Evolutionary conservation across 441 rosid species (phyloP), one percentile per base, ranked within the genome.

Genomic region (Pelargonium australe): DNA sequence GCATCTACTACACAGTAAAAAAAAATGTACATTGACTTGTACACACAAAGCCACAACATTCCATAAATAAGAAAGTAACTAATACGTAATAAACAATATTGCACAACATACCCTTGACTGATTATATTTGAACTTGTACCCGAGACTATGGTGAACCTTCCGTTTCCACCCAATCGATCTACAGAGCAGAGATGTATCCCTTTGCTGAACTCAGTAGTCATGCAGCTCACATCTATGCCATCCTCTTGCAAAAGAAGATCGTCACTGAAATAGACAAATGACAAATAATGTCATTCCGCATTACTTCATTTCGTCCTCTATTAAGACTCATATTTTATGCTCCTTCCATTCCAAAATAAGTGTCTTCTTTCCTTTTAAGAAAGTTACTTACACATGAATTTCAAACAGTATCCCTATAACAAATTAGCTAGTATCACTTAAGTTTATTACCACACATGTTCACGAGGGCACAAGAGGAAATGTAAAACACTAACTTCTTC

Each of bases 241-340:
- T 87, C 97, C 76, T 95, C 98, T 86, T 95, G 87, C 68, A 92
- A 78, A 67, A 95, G 92, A 68, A 85, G 88, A 9, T 95, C 98
- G 71, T 90, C 99, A 68, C 99, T 95, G 83, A 67, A 78, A 72
- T 65, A 69, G 74, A 75, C 3, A 77, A 19, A 31, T 19, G 60
- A 53, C n/a, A 53, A 12, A 49, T 1, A 49, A 49, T 13, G 55
- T 49, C 5, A 12, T 10, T 3, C n/a, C 16, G 31, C 31, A 2
- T 28, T 28, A 28, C 31, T 28, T 28, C 31, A 28, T 28, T 28
- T 28, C 31, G 31, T 28, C 3, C 31, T 28, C 31, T 49, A 13
- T 49, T 12, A 49, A n/a, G 55, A 12, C 55, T 49, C 12, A 49
- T 12, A 2, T 2, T 8, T 44, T 9, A 12, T 8, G 3, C 31